A percentile compares a stretch with the other conserved stretches of the same genome.
These are phyloP conservation scores for Persicaria tinctoria DNA, from an alignment of 148 eudicot genomes.

Conservation along the genomic window DNA sequence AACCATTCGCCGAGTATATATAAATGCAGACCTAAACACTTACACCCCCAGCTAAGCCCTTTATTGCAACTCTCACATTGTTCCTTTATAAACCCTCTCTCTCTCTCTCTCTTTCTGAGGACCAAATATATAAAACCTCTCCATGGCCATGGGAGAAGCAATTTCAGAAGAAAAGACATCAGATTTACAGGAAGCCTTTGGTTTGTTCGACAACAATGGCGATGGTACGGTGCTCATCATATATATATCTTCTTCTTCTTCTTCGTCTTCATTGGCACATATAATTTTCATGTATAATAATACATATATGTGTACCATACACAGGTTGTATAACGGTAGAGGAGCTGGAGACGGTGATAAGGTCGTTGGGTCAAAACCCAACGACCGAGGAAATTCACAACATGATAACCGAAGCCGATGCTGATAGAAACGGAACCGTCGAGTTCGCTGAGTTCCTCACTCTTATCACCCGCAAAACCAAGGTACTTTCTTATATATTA, in stretches of 20 bases:
- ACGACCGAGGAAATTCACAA: slow-evolving; percentile 46
- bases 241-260: not conserved
- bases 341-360: slow-evolving; percentile 47
- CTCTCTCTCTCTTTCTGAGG: not conserved
- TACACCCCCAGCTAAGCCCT: slow-evolving; percentile 5
- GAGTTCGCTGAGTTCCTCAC: slow-evolving; percentile 50
- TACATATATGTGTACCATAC: not conserved
- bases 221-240: slow-evolving; percentile 30
- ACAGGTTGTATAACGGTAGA: slow-evolving; percentile 30
- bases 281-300: too few relatives aligned
- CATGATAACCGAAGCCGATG: slow-evolving; percentile 44
- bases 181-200: slow-evolving; percentile 48
- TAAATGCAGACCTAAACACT: not conserved
- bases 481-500: slow-evolving; percentile 20
- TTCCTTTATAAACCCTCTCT: not conserved
- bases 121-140: not conserved
- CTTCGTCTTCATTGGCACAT: not conserved
- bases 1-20: slow-evolving; percentile 10
- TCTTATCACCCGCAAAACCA: slow-evolving; percentile 38
- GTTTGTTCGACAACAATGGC: slow-evolving; percentile 42
- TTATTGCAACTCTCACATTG: not conserved
- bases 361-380: slow-evolving; percentile 51
- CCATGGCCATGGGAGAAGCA: slow-evolving; percentile 9
- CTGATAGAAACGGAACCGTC: slow-evolving; percentile 40
- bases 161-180: slow-evolving; percentile 28